Conservation (phyloP, 495 filamentous ascomycete genomes). For the Gamarada debralockiae region DNA sequence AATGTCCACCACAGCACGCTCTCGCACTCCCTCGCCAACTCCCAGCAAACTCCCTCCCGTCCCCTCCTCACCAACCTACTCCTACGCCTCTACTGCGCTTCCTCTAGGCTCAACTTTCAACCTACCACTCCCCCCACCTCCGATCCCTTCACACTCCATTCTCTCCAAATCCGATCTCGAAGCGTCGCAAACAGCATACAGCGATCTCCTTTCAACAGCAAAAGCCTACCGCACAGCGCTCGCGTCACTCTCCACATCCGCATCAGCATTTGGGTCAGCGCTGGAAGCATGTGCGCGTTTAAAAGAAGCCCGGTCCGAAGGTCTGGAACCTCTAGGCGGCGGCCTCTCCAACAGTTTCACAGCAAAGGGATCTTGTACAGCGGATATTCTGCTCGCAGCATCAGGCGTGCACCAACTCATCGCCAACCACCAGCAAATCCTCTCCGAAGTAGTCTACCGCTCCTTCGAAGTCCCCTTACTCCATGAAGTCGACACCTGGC, state of each 20-base stretch:
- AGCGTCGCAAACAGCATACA: constrained; percentile 53
- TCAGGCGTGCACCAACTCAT: constrained; percentile 61
- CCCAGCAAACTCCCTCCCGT: constrained; percentile 47
- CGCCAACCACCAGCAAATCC: constrained; percentile 62
- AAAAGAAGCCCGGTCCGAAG: constrained; percentile 52
- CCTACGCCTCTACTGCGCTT: constrained; percentile 57
- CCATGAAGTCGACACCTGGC: constrained; percentile 61
- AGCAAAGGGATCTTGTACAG: constrained; percentile 51
- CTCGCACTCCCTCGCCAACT: constrained; percentile 38
- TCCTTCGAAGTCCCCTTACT: constrained; percentile 61
- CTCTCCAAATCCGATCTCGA: constrained; percentile 58
- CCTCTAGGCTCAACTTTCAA: constrained; percentile 49
- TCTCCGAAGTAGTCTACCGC: constrained; percentile 59
- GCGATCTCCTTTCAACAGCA: constrained; percentile 53
- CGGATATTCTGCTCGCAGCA: constrained; percentile 52
- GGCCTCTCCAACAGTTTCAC: constrained; percentile 44
- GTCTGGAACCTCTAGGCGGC: constrained; percentile 25
- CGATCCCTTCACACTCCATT: constrained; percentile 48
- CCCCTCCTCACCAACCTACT: constrained; percentile 55
- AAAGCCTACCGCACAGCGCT: constrained; percentile 58
- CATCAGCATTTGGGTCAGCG: constrained; percentile 56
- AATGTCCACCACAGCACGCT: constrained; percentile 9
- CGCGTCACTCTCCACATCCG: constrained; percentile 50
- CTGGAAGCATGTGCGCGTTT: constrained; percentile 62
- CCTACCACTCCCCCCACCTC: constrained; percentile 50